These are phyloP conservation scores for Talaromyces sp. DNA, from an alignment of 2,329 filamentous ascomycete genomes.

Conservation along the genomic window DNA sequence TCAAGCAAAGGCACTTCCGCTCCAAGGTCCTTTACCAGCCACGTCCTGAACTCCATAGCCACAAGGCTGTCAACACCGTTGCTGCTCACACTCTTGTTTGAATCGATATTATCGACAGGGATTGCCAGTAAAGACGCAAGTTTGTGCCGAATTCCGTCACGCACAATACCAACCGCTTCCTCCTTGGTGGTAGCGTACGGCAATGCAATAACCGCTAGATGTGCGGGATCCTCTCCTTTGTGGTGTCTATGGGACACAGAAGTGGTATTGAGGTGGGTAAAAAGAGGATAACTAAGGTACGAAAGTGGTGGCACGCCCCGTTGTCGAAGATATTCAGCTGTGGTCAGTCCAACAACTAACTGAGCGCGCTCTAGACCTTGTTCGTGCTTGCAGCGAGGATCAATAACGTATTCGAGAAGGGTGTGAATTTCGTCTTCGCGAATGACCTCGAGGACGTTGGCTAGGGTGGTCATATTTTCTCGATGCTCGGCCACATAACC, in stretches of 20 bases:
- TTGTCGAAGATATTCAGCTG: constrained; percentile 15
- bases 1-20: constrained; percentile 21
- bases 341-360: constrained; percentile 19
- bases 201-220: constrained; percentile 15
- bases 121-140: constrained; percentile 21
- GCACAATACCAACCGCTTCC: constrained; percentile 18
- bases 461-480: constrained; percentile 8
- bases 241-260: constrained; percentile 11
- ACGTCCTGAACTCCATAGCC: constrained; percentile 28
- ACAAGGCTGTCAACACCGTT: constrained; percentile 27
- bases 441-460: constrained; percentile 13
- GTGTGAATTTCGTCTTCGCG: constrained; percentile 19
- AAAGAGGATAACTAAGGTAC: constrained; percentile 26
- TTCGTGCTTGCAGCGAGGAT: constrained; percentile 16
- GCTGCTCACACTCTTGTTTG: constrained; percentile 20
- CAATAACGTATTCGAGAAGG: constrained; percentile 18
- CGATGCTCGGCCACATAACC: constrained; percentile 31
- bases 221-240: constrained; percentile 11
- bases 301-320: constrained; percentile 17
- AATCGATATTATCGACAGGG: constrained; percentile 23
- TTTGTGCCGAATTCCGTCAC: constrained; percentile 18
- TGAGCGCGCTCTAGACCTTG: constrained; percentile 15
- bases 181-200: constrained; percentile 16
- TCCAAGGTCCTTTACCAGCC: constrained; percentile 25
- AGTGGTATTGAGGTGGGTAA: constrained; percentile 17